phyloP scores from a whole-genome alignment of 2,329 filamentous ascomycete species.

The Phoma sp. region DNA sequence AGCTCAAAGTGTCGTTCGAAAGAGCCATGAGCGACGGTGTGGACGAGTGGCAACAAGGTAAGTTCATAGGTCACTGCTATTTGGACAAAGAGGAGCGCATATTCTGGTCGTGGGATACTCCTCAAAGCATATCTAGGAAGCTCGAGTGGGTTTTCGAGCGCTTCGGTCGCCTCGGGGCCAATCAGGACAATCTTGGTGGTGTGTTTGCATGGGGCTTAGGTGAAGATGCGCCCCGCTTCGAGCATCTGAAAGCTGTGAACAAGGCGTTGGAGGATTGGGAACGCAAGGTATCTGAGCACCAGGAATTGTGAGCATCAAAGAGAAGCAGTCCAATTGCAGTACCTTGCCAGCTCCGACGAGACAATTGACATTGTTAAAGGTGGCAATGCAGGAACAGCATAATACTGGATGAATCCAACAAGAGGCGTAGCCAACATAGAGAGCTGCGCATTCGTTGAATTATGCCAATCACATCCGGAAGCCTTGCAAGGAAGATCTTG shows the following conservation, averaged over 20 bases:
- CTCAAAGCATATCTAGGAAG: conserved; percentile 65
- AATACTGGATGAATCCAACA: no score
- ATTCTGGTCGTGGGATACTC: conserved; percentile 79
- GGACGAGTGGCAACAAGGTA: conserved; percentile 62
- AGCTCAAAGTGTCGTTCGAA: conserved; percentile 63
- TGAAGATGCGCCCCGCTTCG: conserved; percentile 59
- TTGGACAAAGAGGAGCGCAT: conserved; percentile 64
- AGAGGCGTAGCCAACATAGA: no score
- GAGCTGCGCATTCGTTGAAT: no score
- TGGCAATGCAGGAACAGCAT: no score
- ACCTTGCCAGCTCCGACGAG: no score
- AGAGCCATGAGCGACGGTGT: conserved; percentile 60
- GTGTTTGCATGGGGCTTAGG: conserved; percentile 78
- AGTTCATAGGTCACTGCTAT: conserved; percentile 62
- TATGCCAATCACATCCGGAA: no score
- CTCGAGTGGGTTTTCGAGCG: conserved; percentile 61
- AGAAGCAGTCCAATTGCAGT: background rate
- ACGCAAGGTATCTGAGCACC: background rate
- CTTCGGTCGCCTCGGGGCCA: background rate
- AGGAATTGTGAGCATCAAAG: background rate
- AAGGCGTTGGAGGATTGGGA: conserved; percentile 2
- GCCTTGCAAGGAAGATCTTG: no score
- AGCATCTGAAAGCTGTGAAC: conserved; percentile 48
- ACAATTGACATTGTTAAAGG: no score
- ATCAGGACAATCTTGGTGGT: conserved; percentile 61